Percentiles rank a stretch among this genome's conserved stretches.
phyloP scores from a whole-genome alignment of 1,284 basidiomycete genomes.

The Ganoderma meredithae region DNA sequence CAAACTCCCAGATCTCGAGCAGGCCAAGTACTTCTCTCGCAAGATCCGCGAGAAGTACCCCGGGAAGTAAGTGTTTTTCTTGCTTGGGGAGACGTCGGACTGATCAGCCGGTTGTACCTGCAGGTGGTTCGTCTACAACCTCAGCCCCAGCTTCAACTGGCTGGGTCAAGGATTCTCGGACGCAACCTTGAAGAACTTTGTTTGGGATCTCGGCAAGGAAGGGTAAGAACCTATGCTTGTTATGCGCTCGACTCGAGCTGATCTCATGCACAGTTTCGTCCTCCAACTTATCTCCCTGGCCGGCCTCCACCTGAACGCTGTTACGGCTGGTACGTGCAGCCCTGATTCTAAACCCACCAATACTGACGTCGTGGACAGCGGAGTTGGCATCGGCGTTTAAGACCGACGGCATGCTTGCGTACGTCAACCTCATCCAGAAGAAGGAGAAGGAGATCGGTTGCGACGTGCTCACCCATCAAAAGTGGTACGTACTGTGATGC shows the following conservation, averaged over 20 bases:
- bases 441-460: slow-evolving; percentile 92
- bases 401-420: slow-evolving; percentile 88
- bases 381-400: slow-evolving; percentile 82
- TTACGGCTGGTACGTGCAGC: slow-evolving; percentile 66
- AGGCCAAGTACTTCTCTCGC: slow-evolving; percentile 83
- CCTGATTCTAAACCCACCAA: no score
- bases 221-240: slow-evolving; percentile 55
- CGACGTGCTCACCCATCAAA: slow-evolving; percentile 63
- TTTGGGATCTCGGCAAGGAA: slow-evolving; percentile 93
- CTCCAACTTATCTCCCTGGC: slow-evolving; percentile 89
- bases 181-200: slow-evolving; percentile 81
- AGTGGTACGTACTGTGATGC: slow-evolving; percentile 4
- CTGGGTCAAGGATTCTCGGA: slow-evolving; percentile 82
- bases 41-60: slow-evolving; percentile 79
- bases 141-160: slow-evolving; percentile 97
- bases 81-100: background rate
- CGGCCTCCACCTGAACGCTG: slow-evolving; percentile 87
- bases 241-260: background rate
- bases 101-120: background rate
- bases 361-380: slow-evolving; percentile 48
- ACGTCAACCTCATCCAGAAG: slow-evolving; percentile 84
- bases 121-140: slow-evolving; percentile 92
- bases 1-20: slow-evolving; percentile 81
- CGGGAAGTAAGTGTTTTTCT: slow-evolving; percentile 58
- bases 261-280: slow-evolving; percentile 67